Evolutionary conservation across 371 early-diverging fungal genomes (phyloP), one percentile per base, ranked within the genome.

Genomic region (Circinella minor): DNA sequence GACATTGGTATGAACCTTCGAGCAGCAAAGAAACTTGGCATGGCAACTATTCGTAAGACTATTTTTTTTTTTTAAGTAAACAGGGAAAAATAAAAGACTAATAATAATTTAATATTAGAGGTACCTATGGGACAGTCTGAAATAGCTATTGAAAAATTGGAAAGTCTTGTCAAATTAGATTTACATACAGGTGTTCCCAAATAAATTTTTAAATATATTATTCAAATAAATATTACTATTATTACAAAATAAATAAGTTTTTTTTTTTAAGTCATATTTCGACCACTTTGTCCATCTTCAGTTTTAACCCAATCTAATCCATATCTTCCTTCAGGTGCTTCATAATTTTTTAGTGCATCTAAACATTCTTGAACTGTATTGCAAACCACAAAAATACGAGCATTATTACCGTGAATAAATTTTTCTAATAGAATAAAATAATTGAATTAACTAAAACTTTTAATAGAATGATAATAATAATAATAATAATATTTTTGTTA

Each of bases 1-100:
- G 93, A 92, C 70, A 93, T 93, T 81, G 92, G 91, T 37, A 83
- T 82, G 84, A 93, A 93, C 55, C 73, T 93, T 55, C 85, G 88
- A 63, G 76, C 91, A 11, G 92, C 92, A 2, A 83, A 82, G 51
- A 75, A 83, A 11, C 77, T 91, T 17, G 92, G 92, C 51, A 87
- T 90, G 83, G 77, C 72, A 20, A 91, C 91, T 3, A 89, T 93
- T 47, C 83, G 83, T 83, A 83, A 80, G 79, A 62, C 5, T 0
- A 43, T 17, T 2, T 36, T 36, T 15, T 15, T 39, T 18, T 8
- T 67, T n/a, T 5, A 17, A 9, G 3, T 1, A 43, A 43, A 34
- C 20, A 4, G 55, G 20, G 20, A 46, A 51, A n/a, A 3, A 36
- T 38, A n/a, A 37, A n/a, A 39, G 17, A 55, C 57, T 38, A 39